phyloP scores from a whole-genome alignment of 2,329 filamentous ascomycete species.

The Mycocentrospora acerina region DNA sequence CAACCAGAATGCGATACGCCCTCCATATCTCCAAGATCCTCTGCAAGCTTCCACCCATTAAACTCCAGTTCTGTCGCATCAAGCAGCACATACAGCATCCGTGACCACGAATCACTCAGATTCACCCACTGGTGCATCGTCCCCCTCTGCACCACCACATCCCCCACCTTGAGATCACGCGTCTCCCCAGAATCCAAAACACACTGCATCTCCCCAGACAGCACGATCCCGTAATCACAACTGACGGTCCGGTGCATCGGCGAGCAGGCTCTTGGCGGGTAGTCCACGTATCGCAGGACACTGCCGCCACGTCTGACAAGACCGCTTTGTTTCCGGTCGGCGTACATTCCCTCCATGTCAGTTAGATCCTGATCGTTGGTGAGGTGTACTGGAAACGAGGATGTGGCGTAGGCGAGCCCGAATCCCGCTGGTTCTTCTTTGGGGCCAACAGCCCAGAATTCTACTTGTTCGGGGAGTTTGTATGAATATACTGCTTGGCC shows the following conservation, averaged over 20 bases:
- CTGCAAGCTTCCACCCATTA: conserved; percentile 4
- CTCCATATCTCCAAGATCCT: conserved; percentile 11
- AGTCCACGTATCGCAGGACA: conserved; percentile 38
- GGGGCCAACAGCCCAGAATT: not conserved
- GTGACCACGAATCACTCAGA: conserved; percentile 11
- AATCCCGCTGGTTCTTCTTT: conserved; percentile 28
- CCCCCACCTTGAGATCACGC: conserved; percentile 19
- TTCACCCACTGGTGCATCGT: conserved; percentile 29
- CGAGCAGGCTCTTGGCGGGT: conserved; percentile 12
- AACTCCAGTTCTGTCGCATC: conserved; percentile 5
- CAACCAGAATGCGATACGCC: too few relatives aligned
- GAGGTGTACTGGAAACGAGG: conserved; percentile 46
- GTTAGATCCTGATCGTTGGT: conserved; percentile 45
- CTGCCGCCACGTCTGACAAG: conserved; percentile 48
- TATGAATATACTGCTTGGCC: too few relatives aligned
- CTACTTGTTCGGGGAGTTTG: too few relatives aligned
- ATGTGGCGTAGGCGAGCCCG: conserved; percentile 46
- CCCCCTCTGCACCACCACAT: conserved; percentile 25
- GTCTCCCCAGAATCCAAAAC: conserved; percentile 28
- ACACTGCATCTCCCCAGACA: conserved; percentile 27
- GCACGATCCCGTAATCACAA: conserved; percentile 30
- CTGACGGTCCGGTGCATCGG: conserved; percentile 32
- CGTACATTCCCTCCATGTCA: conserved; percentile 45
- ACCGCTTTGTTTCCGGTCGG: conserved; percentile 42
- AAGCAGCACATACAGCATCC: conserved; percentile 18